Evolutionary conservation across 805 yeast species (phyloP), one percentile per base, ranked within the genome.

Genomic region (Ascoidea asiatica): DNA sequence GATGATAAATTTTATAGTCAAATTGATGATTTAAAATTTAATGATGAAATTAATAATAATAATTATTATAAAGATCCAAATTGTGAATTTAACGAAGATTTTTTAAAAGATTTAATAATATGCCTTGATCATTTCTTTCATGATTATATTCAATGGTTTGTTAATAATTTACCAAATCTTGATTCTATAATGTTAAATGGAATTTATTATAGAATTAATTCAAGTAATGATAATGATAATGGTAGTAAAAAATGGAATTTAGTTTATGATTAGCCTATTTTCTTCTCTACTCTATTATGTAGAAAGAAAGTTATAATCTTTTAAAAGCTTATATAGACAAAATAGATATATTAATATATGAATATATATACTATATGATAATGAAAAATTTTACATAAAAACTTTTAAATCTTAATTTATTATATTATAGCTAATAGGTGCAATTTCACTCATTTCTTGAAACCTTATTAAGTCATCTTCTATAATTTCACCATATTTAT

Each of bases 391-490:
- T n/a, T n/a, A n/a, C n/a, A n/a, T n/a, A n/a, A n/a, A n/a, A n/a
- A n/a, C n/a, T n/a, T n/a, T n/a, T n/a, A n/a, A n/a, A n/a, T n/a
- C n/a, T n/a, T n/a, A n/a, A n/a, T n/a, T n/a, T n/a, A n/a, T n/a
- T n/a, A n/a, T n/a, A n/a, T 47, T 69, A 53, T 74, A 76, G 51
- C 81, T 76, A 33, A 65, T 65, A 23, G 63, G 66, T 0, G 78
- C 81, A 21, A 77, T 68, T 19, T 64, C 64, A 52, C 74, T 75
- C 41, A 79, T 64, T 43, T 79, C 84, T 19, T 63, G 67, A 44
- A 81, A 63, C 23, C 72, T 72, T 40, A 62, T 67, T 44, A 66
- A 59, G 49, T 79, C 84, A 23, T 67, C 70, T 13, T 63, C 66
- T 11, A 65, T 61, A 43, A 76, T 56, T 11, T 49, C 59, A 40